Conservation (phyloP, 352 stramenopile species). For the Phytopythium kandeliae region DNA sequence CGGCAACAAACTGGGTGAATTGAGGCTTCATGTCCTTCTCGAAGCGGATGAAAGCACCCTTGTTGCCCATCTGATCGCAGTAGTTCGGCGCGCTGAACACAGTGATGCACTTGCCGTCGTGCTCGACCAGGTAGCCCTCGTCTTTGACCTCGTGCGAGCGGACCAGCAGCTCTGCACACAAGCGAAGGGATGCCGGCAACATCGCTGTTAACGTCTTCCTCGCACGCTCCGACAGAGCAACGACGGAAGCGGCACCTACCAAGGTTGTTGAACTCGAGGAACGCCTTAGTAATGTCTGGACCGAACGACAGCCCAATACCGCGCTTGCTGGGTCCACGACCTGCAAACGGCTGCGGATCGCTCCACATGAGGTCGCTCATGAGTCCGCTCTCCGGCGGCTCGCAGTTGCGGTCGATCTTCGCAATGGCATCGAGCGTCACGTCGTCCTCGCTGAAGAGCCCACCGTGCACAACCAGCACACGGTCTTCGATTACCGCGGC, state of each 20-base stretch:
- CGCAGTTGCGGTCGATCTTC: constrained; percentile 94
- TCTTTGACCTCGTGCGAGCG: constrained; percentile 99
- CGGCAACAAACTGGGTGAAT: constrained; percentile 95
- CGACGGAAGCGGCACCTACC: constrained; percentile 28
- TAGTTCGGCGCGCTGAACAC: constrained; percentile 99
- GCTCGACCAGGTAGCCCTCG: constrained; percentile 98
- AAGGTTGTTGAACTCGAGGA: constrained; percentile 96
- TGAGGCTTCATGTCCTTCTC: constrained; percentile 91
- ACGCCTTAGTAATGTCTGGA: constrained; percentile 95
- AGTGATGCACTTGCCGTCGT: constrained; percentile 99
- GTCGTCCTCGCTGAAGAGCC: constrained; percentile 92
- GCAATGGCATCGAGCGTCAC: constrained; percentile 93
- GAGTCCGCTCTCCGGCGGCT: constrained; percentile 92
- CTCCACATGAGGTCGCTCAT: constrained; percentile 93
- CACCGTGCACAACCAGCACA: constrained; percentile 97
- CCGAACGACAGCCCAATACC: constrained; percentile 98
- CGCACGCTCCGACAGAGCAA: not conserved
- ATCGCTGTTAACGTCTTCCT: too few relatives aligned
- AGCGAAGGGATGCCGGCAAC: constrained; percentile 1
- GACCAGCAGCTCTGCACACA: constrained; percentile 89
- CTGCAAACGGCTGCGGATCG: constrained; percentile 96
- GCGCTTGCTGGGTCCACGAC: constrained; percentile 93
- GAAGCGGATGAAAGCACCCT: constrained; percentile 99
- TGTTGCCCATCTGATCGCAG: constrained; percentile 99
- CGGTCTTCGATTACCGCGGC: constrained; percentile 92